Percentiles rank a stretch among this genome's conserved stretches.
phyloP scores from a whole-genome alignment of 2,329 filamentous ascomycete species.

The Thermochaetoides dissita region DNA sequence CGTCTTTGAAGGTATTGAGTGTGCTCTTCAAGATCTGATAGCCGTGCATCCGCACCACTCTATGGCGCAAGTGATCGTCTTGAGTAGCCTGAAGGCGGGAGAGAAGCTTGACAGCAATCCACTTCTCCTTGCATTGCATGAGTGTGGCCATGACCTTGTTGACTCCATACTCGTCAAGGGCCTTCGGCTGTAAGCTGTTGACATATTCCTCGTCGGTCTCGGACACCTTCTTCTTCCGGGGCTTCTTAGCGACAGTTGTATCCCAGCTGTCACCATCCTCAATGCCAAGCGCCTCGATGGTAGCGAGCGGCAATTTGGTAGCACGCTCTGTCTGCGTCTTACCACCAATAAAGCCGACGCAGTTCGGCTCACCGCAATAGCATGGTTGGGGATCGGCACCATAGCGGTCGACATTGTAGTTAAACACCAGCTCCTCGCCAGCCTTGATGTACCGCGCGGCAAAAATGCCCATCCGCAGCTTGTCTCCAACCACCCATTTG shows the following conservation, averaged over 20 bases:
- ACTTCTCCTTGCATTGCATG: constrained; percentile 98
- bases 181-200: constrained; percentile 69
- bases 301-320: constrained; percentile 77
- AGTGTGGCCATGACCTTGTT: constrained; percentile 92
- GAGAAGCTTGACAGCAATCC: constrained; percentile 93
- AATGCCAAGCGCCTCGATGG: constrained; percentile 89
- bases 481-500: constrained; percentile 97
- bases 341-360: constrained; percentile 89
- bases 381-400: constrained; percentile 93
- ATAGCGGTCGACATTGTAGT: constrained; percentile 98
- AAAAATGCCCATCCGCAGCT: constrained; percentile 98
- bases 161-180: constrained; percentile 67
- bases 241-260: constrained; percentile 74
- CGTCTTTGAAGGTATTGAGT: constrained; percentile 72
- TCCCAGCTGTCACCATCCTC: constrained; percentile 89
- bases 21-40: constrained; percentile 89
- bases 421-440: constrained; percentile 93
- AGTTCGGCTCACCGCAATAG: constrained; percentile 90
- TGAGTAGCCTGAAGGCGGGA: constrained; percentile 75
- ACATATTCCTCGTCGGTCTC: constrained; percentile 95
- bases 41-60: constrained; percentile 90
- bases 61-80: constrained; percentile 74
- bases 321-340: constrained; percentile 94
- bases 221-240: constrained; percentile 77
- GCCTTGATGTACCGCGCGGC: constrained; percentile 69